phyloP scores from a whole-genome alignment of 2,329 filamentous ascomycete genomes.

The Didymella segeticola region DNA sequence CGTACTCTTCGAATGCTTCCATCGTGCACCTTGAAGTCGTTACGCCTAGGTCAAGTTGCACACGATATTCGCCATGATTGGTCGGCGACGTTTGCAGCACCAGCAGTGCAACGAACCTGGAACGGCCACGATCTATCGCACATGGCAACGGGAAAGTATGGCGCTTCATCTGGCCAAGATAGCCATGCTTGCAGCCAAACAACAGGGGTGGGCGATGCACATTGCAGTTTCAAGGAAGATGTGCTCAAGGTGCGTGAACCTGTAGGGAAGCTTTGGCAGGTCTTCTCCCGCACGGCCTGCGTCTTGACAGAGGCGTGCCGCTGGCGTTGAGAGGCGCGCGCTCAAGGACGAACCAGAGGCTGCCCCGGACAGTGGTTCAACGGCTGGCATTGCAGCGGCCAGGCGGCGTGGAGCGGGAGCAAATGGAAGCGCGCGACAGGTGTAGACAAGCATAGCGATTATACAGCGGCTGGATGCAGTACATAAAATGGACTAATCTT shows the following conservation, averaged over 20 bases:
- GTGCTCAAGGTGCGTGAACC: conserved; percentile 27
- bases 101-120: conserved; percentile 28
- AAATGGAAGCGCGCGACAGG: conserved; percentile 49
- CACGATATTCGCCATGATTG: conserved; percentile 32
- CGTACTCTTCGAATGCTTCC: conserved; percentile 20
- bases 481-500: conserved; percentile 42
- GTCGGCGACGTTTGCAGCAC: conserved; percentile 15
- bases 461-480: conserved; percentile 45
- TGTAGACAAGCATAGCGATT: conserved; percentile 32
- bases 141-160: conserved; percentile 26
- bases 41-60: conserved; percentile 39
- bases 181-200: conserved; percentile 29
- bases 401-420: conserved; percentile 31
- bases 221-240: conserved; percentile 39
- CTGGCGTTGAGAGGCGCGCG: conserved; percentile 46
- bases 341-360: conserved; percentile 42
- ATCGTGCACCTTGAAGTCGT: conserved; percentile 28
- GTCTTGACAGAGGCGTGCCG: conserved; percentile 34
- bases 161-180: conserved; percentile 33
- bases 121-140: conserved; percentile 29
- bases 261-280: conserved; percentile 37
- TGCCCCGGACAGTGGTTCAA: conserved; percentile 33
- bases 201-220: conserved; percentile 42
- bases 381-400: conserved; percentile 33
- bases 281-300: conserved; percentile 35